phyloP scores from a whole-genome alignment of 192 early-diverging fungal species.

The Chytriomyces sp. region DNA sequence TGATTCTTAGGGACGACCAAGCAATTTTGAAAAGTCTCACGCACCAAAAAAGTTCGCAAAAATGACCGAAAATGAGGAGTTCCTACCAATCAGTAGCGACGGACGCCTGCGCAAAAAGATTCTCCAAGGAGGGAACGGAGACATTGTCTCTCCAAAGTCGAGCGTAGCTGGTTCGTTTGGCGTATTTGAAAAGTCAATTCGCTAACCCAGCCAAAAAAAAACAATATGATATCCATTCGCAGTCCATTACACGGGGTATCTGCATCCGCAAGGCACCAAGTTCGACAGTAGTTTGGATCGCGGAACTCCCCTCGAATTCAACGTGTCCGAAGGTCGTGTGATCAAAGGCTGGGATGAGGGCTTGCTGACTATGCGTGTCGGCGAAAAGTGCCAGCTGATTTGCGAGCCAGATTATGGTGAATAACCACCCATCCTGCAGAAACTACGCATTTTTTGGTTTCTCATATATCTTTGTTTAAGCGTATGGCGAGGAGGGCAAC shows the following conservation, averaged over 20 bases:
- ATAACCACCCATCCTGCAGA: neutral
- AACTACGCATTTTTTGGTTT: too few relatives aligned
- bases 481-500: slow-evolving; percentile 68
- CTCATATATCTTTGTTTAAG: slow-evolving; percentile 15
- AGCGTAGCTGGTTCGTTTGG: neutral
- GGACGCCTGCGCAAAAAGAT: slow-evolving; percentile 21
- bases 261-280: slow-evolving; percentile 29
- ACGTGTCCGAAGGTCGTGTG: slow-evolving; percentile 50
- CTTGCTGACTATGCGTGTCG: slow-evolving; percentile 67
- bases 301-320: slow-evolving; percentile 72
- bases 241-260: slow-evolving; percentile 54
- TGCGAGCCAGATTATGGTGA: slow-evolving; percentile 65
- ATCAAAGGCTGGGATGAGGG: slow-evolving; percentile 79
- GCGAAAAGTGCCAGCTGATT: slow-evolving; percentile 68
- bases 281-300: slow-evolving; percentile 49
- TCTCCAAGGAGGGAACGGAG: slow-evolving; percentile 12
- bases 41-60: too few relatives aligned
- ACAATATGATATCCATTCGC: neutral
- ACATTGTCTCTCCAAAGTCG: slow-evolving; percentile 5
- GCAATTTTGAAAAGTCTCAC: too few relatives aligned
- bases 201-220: neutral
- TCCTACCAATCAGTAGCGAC: neutral
- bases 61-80: slow-evolving; percentile 5
- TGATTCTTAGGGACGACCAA: too few relatives aligned
- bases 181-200: neutral